Evolutionary conservation across 2,329 filamentous ascomycete species (phyloP).

Genomic region (Aspergillus ustus): DNA sequence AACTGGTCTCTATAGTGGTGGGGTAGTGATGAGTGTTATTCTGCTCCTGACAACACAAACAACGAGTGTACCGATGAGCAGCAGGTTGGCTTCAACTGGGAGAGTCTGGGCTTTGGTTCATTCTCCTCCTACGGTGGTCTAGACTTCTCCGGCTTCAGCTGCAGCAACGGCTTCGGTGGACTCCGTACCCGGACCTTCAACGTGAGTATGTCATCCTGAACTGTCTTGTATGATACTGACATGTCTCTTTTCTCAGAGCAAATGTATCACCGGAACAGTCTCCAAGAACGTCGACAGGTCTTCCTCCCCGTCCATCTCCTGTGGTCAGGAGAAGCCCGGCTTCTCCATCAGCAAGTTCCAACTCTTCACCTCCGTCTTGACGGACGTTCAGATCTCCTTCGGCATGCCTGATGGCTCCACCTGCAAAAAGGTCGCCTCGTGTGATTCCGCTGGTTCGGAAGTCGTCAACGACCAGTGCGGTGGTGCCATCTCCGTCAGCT

Average conservation of each 20-base stretch:
- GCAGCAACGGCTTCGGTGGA: conserved; percentile 60
- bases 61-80: conserved; percentile 78
- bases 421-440: conserved; percentile 78
- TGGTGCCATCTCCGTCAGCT: conserved; percentile 80
- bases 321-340: conserved; percentile 55
- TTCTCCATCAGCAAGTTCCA: conserved; percentile 81
- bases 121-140: conserved; percentile 74
- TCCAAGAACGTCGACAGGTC: conserved; percentile 30
- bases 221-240: background rate
- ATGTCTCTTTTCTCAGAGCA: conserved; percentile 46
- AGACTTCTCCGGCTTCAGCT: conserved; percentile 73
- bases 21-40: conserved; percentile 61
- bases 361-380: conserved; percentile 74
- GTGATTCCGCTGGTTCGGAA: conserved; percentile 68
- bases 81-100: conserved; percentile 73
- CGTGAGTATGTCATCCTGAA: conserved; percentile 1
- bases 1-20: conserved; percentile 45
- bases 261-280: conserved; percentile 65
- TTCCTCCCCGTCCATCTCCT: conserved; percentile 65
- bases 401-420: conserved; percentile 78
- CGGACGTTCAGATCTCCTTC: conserved; percentile 83
- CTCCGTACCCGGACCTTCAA: conserved; percentile 21
- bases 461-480: conserved; percentile 89
- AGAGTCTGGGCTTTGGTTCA: conserved; percentile 62
- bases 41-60: conserved; percentile 71